Evolutionary conservation across 78 protist genomes (phyloP), one percentile per base, ranked within the genome.

Genomic region (Pelomyxa schiedti): DNA sequence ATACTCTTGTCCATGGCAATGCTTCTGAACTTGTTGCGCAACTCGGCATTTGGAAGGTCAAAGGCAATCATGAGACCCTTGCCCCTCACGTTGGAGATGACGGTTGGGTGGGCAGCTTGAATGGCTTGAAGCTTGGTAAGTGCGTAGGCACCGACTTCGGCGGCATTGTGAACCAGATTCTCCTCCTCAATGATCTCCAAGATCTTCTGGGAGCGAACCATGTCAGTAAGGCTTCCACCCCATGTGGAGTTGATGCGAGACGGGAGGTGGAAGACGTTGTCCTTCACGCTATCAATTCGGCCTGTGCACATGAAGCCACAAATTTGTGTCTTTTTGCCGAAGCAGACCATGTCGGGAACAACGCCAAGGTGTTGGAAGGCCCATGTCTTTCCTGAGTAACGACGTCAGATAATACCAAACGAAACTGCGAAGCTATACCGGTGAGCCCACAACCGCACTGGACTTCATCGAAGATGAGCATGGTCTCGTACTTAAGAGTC

Each of bases 221-320:
- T 70, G 52, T 70, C 74, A 29, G 40, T 53, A 37, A 70, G 74
- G 52, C 40, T 70, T 8, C 74, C 74, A 58, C 74, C 74, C 74
- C 74, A 70, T 26, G 74, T 70, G 7, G 74, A 70, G 52, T 70
- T 70, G 7, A 70, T 70, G 7, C 74, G 74, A 64, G 74, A 70
- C 40, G 74, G 40, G 71, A 41, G 71, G 71, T 70, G 36, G 74
- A 70, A 70, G 70, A 70, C 74, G 52, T 70, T 36, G 52, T 70
- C 52, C 4, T 30, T 36, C 7, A 70, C 74, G 4, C 8, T n/a
- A 41, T 70, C 74, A 37, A 70, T 70, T 40, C 74, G 74, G 7
- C 29, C 40, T 30, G 74, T 70, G 7, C 71, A 35, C 74, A 70
- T 70, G 74, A 70, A 35, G 4, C 74, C 74, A 37, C 74, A 70